Evolutionary conservation across 1,284 basidiomycete genomes (phyloP).

Genomic region (Takashimella tepidaria): DNA sequence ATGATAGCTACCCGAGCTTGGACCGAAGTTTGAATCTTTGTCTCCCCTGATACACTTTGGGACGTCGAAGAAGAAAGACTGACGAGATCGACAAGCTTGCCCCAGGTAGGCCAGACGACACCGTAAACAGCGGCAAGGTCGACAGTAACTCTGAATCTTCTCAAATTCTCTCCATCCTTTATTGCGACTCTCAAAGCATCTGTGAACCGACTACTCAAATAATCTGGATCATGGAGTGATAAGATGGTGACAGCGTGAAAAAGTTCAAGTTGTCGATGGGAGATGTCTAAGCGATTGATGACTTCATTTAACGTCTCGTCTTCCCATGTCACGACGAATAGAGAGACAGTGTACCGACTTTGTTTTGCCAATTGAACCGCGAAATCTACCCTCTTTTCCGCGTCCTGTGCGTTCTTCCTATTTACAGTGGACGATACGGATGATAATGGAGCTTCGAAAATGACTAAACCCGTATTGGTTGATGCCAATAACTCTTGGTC

Average conservation of each 20-base stretch:
- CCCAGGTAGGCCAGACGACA: slow-evolving; percentile 13
- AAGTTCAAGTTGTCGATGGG: slow-evolving; percentile 9
- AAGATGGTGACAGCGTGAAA: slow-evolving; percentile 25
- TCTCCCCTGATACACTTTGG: background rate
- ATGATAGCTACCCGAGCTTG: background rate
- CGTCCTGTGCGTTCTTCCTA: slow-evolving; percentile 26
- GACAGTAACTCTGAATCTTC: background rate
- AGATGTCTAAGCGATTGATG: slow-evolving; percentile 24
- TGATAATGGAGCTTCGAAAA: slow-evolving; percentile 31
- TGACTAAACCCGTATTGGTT: slow-evolving; percentile 22
- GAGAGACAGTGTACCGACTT: slow-evolving; percentile 21
- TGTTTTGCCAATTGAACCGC: slow-evolving; percentile 15
- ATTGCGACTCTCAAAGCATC: slow-evolving; percentile 12
- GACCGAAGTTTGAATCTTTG: background rate
- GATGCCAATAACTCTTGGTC: slow-evolving; percentile 10
- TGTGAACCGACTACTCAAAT: slow-evolving; percentile 26
- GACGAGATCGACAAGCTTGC: slow-evolving; percentile 14
- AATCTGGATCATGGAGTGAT: slow-evolving; percentile 25
- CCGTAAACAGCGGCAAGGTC: background rate
- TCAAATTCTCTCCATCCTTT: background rate
- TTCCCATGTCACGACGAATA: slow-evolving; percentile 39
- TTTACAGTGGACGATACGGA: slow-evolving; percentile 4
- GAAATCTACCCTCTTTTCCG: slow-evolving; percentile 24
- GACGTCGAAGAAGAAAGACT: background rate
- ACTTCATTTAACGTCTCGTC: slow-evolving; percentile 33